A percentile compares a stretch with the other conserved stretches of the same genome.
phyloP scores from a whole-genome alignment of 2,329 filamentous ascomycete genomes.

The Alternaria tenuissima region DNA sequence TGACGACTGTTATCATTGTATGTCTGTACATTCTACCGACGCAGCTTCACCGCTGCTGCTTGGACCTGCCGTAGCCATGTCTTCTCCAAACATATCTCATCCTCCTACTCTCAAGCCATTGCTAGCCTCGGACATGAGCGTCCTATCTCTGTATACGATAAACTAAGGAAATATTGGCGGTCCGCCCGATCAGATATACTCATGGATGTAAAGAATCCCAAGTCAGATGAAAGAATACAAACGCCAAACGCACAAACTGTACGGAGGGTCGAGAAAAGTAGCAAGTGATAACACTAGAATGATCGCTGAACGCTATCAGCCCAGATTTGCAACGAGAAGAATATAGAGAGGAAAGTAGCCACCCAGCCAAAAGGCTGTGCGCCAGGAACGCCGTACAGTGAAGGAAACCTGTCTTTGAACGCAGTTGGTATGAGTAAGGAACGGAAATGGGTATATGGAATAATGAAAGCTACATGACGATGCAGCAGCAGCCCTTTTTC shows the following conservation, averaged over 20 bases:
- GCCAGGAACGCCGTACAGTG: conserved; percentile 36
- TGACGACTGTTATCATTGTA: conserved; percentile 22
- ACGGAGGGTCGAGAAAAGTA: conserved; percentile 8
- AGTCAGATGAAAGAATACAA: conserved; percentile 11
- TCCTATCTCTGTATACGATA: conserved; percentile 17
- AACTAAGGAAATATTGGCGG: conserved; percentile 20
- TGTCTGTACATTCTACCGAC: conserved; percentile 26
- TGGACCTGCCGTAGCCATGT: conserved; percentile 31
- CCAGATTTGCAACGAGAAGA: conserved; percentile 25
- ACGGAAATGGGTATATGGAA: conserved; percentile 39
- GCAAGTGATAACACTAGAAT: conserved; percentile 30
- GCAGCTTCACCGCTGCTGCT: conserved; percentile 17
- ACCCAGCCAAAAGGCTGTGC: conserved; percentile 18
- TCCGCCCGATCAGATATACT: conserved; percentile 14
- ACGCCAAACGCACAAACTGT: conserved; percentile 4
- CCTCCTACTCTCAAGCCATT: conserved; percentile 17
- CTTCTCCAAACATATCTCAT: conserved; percentile 17
- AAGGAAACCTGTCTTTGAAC: conserved; percentile 36
- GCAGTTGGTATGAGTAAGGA: conserved; percentile 29
- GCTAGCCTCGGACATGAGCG: conserved; percentile 16
- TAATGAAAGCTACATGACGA: conserved; percentile 70
- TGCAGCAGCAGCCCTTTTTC: conserved; percentile 72
- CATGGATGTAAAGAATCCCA: conserved; percentile 11
- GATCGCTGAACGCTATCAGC: conserved; percentile 48
- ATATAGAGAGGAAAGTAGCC: conserved; percentile 19